phyloP scores from a whole-genome alignment of 345 rosid genomes.

The Dimocarpus longan region DNA sequence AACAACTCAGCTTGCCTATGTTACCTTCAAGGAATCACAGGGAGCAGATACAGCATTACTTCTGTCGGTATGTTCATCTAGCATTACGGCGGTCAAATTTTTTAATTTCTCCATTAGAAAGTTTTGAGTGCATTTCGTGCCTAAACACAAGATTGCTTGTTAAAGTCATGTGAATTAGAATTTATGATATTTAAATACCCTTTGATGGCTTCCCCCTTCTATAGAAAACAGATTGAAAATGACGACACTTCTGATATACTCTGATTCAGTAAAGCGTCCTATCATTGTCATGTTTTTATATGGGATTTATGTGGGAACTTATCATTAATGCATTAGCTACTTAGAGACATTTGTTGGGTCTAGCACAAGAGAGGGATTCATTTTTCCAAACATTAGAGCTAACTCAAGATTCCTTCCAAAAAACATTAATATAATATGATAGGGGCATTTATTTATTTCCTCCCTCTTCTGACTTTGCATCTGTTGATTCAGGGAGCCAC shows the following conservation, averaged over 20 bases:
- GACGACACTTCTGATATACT: not conserved
- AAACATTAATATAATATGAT: not conserved
- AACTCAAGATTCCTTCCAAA: not conserved
- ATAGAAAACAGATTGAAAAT: not conserved
- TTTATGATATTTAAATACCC: not conserved
- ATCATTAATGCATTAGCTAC: not conserved
- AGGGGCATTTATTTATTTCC: not conserved
- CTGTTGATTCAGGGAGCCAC: slow-evolving; percentile 37
- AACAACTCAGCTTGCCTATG: slow-evolving; percentile 42
- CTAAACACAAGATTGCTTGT: not conserved
- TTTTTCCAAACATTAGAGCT: not conserved
- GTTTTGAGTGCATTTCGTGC: not conserved
- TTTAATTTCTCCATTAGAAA: not conserved
- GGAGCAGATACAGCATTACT: slow-evolving; percentile 57
- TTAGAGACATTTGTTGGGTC: not conserved
- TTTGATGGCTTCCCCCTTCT: not conserved
- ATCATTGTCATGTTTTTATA: not conserved
- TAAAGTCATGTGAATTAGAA: not conserved
- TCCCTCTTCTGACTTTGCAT: not conserved
- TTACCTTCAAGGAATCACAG: slow-evolving; percentile 45
- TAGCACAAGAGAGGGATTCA: not conserved
- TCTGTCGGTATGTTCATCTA: slow-evolving; percentile 42
- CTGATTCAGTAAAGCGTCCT: not conserved
- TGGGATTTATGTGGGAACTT: not conserved
- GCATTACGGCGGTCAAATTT: not conserved